These are phyloP conservation scores for Centaurea solstitialis DNA, from an alignment of 129 eudicot species.

Conservation along the genomic window DNA sequence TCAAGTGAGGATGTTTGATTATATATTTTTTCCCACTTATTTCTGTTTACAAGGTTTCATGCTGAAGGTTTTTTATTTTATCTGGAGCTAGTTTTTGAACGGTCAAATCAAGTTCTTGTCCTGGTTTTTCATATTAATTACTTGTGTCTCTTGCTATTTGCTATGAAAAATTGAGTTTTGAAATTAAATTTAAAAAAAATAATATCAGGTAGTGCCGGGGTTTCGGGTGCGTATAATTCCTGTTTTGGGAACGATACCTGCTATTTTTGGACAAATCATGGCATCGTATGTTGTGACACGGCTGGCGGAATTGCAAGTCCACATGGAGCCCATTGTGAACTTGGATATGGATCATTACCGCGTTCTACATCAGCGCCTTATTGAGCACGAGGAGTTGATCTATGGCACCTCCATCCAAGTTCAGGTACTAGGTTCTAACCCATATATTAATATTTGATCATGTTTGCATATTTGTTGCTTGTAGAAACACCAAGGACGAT, in stretches of 20 bases:
- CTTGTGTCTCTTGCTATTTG: conserved; percentile 10
- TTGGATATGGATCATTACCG: conserved; percentile 88
- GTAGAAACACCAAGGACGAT: not conserved
- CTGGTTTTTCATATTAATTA: not conserved
- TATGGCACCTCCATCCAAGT: conserved; percentile 73
- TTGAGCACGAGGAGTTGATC: conserved; percentile 90
- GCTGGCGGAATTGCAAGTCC: conserved; percentile 75
- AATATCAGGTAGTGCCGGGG: conserved; percentile 85
- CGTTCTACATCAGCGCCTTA: conserved; percentile 85
- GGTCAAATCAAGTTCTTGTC: not conserved
- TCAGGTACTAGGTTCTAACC: conserved; percentile 50
- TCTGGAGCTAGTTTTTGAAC: not conserved
- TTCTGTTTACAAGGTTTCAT: not conserved
- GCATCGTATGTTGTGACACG: conserved; percentile 89
- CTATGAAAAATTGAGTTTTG: conserved; percentile 8
- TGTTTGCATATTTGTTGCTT: not conserved
- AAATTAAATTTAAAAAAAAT: conserved; percentile 3
- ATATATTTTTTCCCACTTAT: conserved; percentile 1
- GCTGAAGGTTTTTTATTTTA: not conserved
- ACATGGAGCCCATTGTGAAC: conserved; percentile 90
- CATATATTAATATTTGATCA: not conserved
- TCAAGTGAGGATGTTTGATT: conserved; percentile 61
- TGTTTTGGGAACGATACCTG: conserved; percentile 92
- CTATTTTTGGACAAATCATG: conserved; percentile 97
- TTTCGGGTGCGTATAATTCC: conserved; percentile 98